A percentile compares a stretch with the other conserved stretches of the same genome.
Evolutionary conservation across 2,329 filamentous ascomycete species (phyloP).

Genomic region (Pseudocercospora musae): DNA sequence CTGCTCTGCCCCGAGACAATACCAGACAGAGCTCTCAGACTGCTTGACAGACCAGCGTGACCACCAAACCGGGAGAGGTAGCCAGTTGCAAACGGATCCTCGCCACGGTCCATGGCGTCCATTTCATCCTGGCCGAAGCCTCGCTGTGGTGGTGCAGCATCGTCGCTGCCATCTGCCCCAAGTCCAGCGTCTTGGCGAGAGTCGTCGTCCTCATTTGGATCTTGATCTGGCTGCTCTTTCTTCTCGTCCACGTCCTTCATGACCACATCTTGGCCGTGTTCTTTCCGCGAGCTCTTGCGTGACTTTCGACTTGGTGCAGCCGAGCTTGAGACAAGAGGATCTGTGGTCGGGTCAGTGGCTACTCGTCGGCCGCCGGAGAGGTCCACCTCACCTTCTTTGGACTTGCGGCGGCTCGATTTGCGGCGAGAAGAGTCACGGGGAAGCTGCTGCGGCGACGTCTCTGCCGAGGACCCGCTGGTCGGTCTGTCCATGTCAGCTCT

Average conservation of each 20-base stretch:
- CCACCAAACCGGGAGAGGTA: conserved; percentile 66
- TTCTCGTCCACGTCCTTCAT: conserved; percentile 36
- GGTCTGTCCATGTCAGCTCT: conserved; percentile 46
- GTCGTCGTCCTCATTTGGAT: conserved; percentile 46
- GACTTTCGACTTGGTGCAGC: conserved; percentile 30
- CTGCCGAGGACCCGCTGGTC: conserved; percentile 62
- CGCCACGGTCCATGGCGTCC: conserved; percentile 46
- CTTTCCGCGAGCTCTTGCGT: conserved; percentile 33
- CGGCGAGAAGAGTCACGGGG: conserved; percentile 65
- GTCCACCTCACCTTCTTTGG: conserved; percentile 47
- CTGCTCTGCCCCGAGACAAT: conserved; percentile 85
- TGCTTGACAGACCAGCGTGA: conserved; percentile 67
- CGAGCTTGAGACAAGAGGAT: conserved; percentile 34
- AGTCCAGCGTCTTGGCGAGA: conserved; percentile 46
- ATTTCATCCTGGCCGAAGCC: conserved; percentile 45
- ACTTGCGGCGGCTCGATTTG: conserved; percentile 72
- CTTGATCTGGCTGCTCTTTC: conserved; percentile 35
- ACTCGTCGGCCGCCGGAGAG: not conserved
- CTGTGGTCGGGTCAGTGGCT: conserved; percentile 33
- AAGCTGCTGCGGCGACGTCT: conserved; percentile 53
- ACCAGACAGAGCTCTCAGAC: conserved; percentile 79
- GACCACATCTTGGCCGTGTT: conserved; percentile 29
- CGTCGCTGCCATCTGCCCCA: conserved; percentile 46
- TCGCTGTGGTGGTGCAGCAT: conserved; percentile 53
- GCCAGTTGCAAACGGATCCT: conserved; percentile 58